Base-by-base conservation (phyloP, 225 moss, liverwort and hornwort genomes). In the Polytrichum formosum region DNA sequence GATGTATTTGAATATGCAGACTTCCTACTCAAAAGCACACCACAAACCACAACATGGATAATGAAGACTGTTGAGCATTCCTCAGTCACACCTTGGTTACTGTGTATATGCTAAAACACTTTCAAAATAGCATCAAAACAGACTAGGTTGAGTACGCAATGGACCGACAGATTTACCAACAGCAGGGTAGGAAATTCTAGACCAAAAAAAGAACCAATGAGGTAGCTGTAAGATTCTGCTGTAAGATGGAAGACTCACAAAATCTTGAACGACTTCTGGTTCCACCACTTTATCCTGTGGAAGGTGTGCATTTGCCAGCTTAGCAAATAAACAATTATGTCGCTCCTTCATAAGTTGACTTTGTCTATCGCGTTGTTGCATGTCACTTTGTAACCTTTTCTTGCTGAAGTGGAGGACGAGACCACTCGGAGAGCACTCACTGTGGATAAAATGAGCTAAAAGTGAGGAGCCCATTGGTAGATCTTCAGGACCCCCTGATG, bases 401-500 rank as follows among this genome's bases (percentile, higher is more conserved):
- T 88, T 87, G 70, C 83, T 83, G 56, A 88, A 94, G 56, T 75
- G 70, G 65, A 89, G 84, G 33, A 80, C 55, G 67, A 86, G 83
- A 75, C 79, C 69, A 60, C 66, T 72, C 53, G 68, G 64, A 35
- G 77, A 55, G 76, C 65, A 79, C 72, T 77, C 72, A 37, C 72
- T 73, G 31, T 63, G 26, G 4, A 77, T 56, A 61, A 62, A 72
- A 55, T 79, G 79, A 61, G 81, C 72, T 71, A 61, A 62, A 56
- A 64, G 63, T 53, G 75, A 80, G 53, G 54, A 72, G 66, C 76
- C 68, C 65, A 58, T 59, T 56, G 64, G 30, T 26, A 75, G 55
- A 61, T 78, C 78, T 71, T 79, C 62, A 66, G 70, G 69, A 30
- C 69, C 73, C 56, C 75, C 79, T 26, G 74, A 62, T 59, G 77